Percentiles rank a stretch among this genome's conserved stretches.
phyloP scores from a whole-genome alignment of 441 rosid species.

The Hypseocharis bilobata region DNA sequence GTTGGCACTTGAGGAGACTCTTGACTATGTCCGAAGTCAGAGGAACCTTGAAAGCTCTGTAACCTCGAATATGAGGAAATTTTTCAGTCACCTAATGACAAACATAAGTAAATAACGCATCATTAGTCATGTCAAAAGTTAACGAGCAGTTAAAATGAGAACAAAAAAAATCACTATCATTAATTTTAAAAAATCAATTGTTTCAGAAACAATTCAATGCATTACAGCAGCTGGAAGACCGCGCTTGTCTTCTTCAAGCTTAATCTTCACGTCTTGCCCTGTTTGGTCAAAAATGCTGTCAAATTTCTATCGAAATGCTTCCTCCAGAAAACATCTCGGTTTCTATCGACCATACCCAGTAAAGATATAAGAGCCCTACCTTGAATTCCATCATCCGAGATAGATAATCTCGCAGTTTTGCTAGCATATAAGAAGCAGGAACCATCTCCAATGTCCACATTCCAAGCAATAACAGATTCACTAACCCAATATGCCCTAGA shows the following conservation, averaged over 20 bases:
- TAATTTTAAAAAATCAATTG: too few relatives aligned
- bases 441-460: constrained; percentile 55
- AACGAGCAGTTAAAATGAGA: constrained; percentile 1
- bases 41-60: constrained; percentile 57
- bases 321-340: neutral
- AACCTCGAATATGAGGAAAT: constrained; percentile 71
- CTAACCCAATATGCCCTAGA: constrained; percentile 74
- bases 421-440: constrained; percentile 70
- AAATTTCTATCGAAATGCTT: neutral
- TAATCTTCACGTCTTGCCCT: constrained; percentile 52
- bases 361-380: constrained; percentile 35
- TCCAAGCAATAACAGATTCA: constrained; percentile 60
- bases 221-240: constrained; percentile 49
- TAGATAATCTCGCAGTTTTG: constrained; percentile 43
- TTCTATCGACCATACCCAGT: neutral
- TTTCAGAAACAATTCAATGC: neutral
- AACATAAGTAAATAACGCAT: constrained; percentile 11
- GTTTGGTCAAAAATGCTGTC: constrained; percentile 21
- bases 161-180: neutral
- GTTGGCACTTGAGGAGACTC: constrained; percentile 66
- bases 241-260: constrained; percentile 46
- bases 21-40: constrained; percentile 37
- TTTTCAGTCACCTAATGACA: constrained; percentile 55
- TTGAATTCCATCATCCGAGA: constrained; percentile 44
- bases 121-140: constrained; percentile 2